Evolutionary conservation across 495 filamentous ascomycete genomes (phyloP), one percentile per base, ranked within the genome.

Genomic region (Tuber brumale): DNA sequence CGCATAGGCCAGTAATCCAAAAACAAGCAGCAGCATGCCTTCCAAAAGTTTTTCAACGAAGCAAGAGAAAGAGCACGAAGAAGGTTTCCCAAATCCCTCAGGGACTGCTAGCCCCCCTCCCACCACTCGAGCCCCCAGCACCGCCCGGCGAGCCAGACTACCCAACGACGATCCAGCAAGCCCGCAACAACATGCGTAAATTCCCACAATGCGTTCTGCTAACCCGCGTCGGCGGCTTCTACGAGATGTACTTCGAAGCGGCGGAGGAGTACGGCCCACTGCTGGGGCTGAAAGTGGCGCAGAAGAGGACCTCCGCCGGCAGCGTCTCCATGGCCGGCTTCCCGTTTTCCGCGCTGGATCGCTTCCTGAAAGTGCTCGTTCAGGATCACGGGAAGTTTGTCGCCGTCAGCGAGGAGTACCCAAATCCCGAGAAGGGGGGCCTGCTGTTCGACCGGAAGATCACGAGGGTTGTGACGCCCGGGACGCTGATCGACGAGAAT

Each of bases 201-300:
- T 97, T 96, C 85, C 71, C 80, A 7, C 89, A 90, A 79, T 92
- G 94, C 78, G 91, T 98, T 39, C 82, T 99, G 35, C 85, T 99
- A 73, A 99, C 95, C 6, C 88, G 94, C 48, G 93, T 99, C 21
- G 95, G 95, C 71, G 89, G 92, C 73, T 99, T 99, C 84, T 99
- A 98, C 85, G 95, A 98, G 88, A 85, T 99, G 72, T 99, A 97
- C 84, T 95, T 98, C 82, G 91, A 94, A 75, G 93, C 98, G 82
- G 95, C 95, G 10, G 92, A 95, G 72, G 91, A 97, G 79, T 89
- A 92, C 78, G 95, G 91, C 6, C 92, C 94, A 31, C 86, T 95
- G 41, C 87, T 99, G 76, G 95, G 93, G 79, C 84, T 99, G 77
- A 99, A 99, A 84, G 89, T 95, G 76, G 91, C 90, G n/a, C 86